phyloP scores from a whole-genome alignment of 164 flowering plant genomes.

The Vitis cinerea region DNA sequence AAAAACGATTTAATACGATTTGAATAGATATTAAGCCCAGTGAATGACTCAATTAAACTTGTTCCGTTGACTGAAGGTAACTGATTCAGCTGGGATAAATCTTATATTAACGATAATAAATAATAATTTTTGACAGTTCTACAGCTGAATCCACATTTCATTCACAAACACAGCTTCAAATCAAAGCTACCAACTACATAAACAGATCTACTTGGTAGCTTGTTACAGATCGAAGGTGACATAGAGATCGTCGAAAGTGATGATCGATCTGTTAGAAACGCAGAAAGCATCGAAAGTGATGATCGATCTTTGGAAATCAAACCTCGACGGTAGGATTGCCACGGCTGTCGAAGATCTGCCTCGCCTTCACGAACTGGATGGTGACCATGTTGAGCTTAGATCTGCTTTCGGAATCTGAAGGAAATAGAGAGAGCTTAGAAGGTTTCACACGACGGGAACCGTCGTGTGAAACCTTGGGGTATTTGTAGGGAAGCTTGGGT shows the following conservation, averaged over 20 bases:
- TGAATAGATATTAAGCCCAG: not conserved
- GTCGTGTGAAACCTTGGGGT: too few relatives aligned
- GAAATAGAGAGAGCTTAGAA: not conserved
- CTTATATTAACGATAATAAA: too few relatives aligned
- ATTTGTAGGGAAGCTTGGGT: constrained; percentile 1
- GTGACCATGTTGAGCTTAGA: constrained; percentile 47
- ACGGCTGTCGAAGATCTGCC: constrained; percentile 96
- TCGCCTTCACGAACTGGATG: constrained; percentile 54
- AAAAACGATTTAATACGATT: too few relatives aligned
- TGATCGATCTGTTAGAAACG: not conserved
- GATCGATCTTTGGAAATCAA: constrained; percentile 2
- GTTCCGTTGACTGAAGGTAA: not conserved
- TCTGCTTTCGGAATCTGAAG: constrained; percentile 15
- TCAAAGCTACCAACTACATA: not conserved
- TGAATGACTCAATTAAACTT: not conserved
- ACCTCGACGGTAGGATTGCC: constrained; percentile 96
- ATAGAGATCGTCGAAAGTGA: too few relatives aligned
- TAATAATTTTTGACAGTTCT: too few relatives aligned
- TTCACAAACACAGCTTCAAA: too few relatives aligned
- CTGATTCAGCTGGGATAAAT: not conserved
- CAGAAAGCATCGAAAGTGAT: constrained; percentile 5
- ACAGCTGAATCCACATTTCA: too few relatives aligned
- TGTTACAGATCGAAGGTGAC: not conserved
- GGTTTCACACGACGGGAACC: not conserved
- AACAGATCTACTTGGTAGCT: constrained; percentile 5